phyloP scores from a whole-genome alignment of 495 filamentous ascomycete genomes.

The Tuber aestivum region DNA sequence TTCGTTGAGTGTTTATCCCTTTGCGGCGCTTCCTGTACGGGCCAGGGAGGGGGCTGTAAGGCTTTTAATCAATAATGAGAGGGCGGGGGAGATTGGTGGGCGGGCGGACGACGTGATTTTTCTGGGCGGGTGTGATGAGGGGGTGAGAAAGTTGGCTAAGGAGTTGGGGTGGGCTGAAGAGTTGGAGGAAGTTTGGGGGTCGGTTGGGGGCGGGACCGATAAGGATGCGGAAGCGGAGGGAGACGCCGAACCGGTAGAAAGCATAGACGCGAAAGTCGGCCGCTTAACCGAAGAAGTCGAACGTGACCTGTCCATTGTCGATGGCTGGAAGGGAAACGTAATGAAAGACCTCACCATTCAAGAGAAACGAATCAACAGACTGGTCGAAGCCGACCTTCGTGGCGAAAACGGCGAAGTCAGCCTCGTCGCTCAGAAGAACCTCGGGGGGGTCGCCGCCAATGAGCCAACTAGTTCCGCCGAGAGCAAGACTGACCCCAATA shows the following conservation, averaged over 20 bases:
- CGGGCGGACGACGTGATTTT: constrained; percentile 70
- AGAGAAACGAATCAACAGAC: not conserved
- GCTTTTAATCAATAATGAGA: constrained; percentile 79
- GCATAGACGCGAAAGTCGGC: constrained; percentile 36
- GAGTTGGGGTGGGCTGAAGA: constrained; percentile 83
- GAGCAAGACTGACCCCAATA: not conserved
- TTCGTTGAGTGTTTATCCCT: constrained; percentile 80
- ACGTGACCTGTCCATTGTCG: constrained; percentile 11
- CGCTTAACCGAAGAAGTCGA: constrained; percentile 41
- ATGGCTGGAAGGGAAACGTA: not conserved
- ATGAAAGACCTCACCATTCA: constrained; percentile 2
- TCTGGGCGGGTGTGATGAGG: constrained; percentile 71
- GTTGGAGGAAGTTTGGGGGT: constrained; percentile 62
- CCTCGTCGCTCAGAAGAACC: not conserved
- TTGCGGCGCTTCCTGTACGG: constrained; percentile 68
- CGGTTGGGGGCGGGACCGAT: constrained; percentile 5
- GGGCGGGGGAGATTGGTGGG: constrained; percentile 72
- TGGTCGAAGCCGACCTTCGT: not conserved
- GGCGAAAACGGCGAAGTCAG: not conserved
- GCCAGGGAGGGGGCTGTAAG: constrained; percentile 60
- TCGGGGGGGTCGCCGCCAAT: not conserved
- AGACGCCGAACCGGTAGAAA: constrained; percentile 20
- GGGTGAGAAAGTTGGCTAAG: constrained; percentile 74
- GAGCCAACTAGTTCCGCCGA: not conserved
- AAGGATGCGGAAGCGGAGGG: constrained; percentile 5